phyloP scores from a whole-genome alignment of 2,329 filamentous ascomycete genomes.

The Bipolaris cookei region DNA sequence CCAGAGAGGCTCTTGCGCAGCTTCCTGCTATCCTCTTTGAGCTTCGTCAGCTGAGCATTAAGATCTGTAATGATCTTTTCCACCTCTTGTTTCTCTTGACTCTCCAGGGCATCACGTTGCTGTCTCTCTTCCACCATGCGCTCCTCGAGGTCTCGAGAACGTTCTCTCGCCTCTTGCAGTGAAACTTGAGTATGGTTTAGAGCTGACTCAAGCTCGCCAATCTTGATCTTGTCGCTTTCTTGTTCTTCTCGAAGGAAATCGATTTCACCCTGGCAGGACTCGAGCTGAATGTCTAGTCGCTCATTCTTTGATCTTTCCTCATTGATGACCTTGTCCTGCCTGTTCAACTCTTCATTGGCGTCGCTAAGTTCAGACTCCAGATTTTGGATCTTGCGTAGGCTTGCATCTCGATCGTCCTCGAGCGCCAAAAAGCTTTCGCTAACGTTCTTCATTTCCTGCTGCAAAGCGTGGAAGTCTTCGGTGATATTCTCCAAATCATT shows the following conservation, averaged over 20 bases:
- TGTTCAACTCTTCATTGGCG: constrained; percentile 84
- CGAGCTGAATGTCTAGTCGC: constrained; percentile 85
- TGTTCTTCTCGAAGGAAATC: constrained; percentile 96
- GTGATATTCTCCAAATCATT: constrained; percentile 75
- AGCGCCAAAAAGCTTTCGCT: constrained; percentile 84
- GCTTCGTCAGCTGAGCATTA: constrained; percentile 78
- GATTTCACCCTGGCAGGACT: constrained; percentile 91
- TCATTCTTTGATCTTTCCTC: constrained; percentile 89
- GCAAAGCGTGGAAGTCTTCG: constrained; percentile 89
- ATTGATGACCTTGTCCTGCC: constrained; percentile 80
- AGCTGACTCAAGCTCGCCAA: constrained; percentile 87
- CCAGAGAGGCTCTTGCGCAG: constrained; percentile 82
- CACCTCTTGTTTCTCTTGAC: constrained; percentile 91
- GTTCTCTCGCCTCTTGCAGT: constrained; percentile 85
- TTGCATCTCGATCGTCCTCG: constrained; percentile 86
- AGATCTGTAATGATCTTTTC: constrained; percentile 93
- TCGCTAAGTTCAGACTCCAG: constrained; percentile 84
- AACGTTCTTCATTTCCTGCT: constrained; percentile 91
- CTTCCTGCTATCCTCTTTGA: constrained; percentile 84
- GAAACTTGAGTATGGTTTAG: constrained; percentile 79
- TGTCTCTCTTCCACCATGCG: constrained; percentile 80
- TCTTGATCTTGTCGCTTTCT: constrained; percentile 96
- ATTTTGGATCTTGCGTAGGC: constrained; percentile 77
- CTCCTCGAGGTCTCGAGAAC: constrained; percentile 58
- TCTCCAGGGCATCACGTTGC: constrained; percentile 85